Base-by-base conservation (phyloP, 75 land plant species). In the Selaginella moellendorffii region DNA sequence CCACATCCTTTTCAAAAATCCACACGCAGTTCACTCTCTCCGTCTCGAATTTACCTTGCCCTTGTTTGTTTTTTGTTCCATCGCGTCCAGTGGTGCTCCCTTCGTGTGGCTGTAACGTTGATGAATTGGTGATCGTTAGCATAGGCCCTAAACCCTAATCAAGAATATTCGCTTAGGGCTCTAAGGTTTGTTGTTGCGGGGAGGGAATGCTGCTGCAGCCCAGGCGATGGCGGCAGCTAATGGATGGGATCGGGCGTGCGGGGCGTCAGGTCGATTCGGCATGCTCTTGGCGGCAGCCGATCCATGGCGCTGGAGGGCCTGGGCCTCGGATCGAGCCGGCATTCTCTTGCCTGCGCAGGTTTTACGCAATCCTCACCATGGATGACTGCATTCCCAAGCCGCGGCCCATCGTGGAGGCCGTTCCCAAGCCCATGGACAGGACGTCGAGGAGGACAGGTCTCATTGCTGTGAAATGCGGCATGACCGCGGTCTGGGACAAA, bases 401-500 rank as follows among this genome's bases (percentile, higher is more conserved):
- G 46, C 46, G 10, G 14, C 46, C 46, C 14, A 36, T 14, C 14
- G 46, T 36, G 46, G 46, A 36, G 14, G 46, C 46, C 46, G 14
- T 36, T 5, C 46, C 46, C 46, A 36, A 36, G 46, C 46, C 5
- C 10, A 36, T 36, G 46, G 10, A 36, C 10, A 36, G 31, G 2
- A 31, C 66, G 31, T 91, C 97, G 26, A 75, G 31, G 68, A 62
- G 97, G 53, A 85, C 97, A 1, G 97, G 97, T 0, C 79, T 82
- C 2, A 88, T 92, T n/a, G 97, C 90, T 17, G 63, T 92, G 62
- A 92, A 92, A 74, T 92, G 97, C 61, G 97, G 97, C 29, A 92
- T 92, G 96, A 83, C 85, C 0, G 90, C 90, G 2, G 88, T 89
- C 90, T 87, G 88, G 52, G 88, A 85, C 54, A n/a, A n/a, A n/a